A percentile compares a stretch with the other conserved stretches of the same genome.
Evolutionary conservation across 768 basidiomycete species (phyloP).

Genomic region (Lyophyllum semitale): DNA sequence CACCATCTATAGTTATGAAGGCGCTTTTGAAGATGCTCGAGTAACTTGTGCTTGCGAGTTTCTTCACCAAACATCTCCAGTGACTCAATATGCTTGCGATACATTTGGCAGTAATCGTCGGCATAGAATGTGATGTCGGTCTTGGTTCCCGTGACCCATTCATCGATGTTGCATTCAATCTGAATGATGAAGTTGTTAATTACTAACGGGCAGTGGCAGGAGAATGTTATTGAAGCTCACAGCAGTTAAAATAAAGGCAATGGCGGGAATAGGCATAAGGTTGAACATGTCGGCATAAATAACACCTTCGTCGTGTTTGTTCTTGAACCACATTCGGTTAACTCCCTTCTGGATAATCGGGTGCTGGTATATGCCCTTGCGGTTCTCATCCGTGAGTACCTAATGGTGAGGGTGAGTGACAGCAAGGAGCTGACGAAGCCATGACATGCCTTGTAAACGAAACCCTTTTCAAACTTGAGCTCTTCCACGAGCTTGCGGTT

Average conservation of each 20-base stretch:
- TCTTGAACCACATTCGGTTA: constrained; percentile 27
- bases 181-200: background rate
- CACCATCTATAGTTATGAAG: no score
- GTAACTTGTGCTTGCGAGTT: no score
- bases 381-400: background rate
- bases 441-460: constrained; percentile 19
- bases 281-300: constrained; percentile 20
- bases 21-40: no score
- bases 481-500: constrained; percentile 22
- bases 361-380: constrained; percentile 25
- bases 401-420: background rate
- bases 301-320: constrained; percentile 26
- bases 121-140: constrained; percentile 3
- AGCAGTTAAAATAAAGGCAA: constrained; percentile 19
- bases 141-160: background rate
- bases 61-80: background rate
- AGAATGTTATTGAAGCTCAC: constrained; percentile 2
- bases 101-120: background rate
- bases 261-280: constrained; percentile 15
- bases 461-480: constrained; percentile 18
- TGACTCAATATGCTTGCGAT: constrained; percentile 1
- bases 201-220: background rate
- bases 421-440: no score
- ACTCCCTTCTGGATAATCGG: no score
- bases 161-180: constrained; percentile 10